These are phyloP conservation scores for Aspergillus fumigatus DNA, from an alignment of 2,329 filamentous ascomycete genomes.

Conservation along the genomic window DNA sequence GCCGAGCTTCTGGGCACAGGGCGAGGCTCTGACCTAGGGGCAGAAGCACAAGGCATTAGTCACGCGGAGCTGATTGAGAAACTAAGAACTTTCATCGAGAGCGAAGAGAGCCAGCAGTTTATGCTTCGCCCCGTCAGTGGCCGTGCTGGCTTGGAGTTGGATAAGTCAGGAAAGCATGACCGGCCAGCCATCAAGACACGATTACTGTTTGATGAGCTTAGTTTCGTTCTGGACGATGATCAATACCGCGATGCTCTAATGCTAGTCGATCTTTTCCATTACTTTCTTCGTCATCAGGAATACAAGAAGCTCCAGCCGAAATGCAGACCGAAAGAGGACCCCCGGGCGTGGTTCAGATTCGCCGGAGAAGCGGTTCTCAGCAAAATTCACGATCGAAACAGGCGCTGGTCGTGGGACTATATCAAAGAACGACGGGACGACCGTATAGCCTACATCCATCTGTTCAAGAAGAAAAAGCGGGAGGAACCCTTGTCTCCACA, in stretches of 20 bases:
- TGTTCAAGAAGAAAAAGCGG: constrained; percentile 92
- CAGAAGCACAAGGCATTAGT: constrained; percentile 54
- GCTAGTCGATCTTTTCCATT: constrained; percentile 98
- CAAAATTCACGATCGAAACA: constrained; percentile 93
- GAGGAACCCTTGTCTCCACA: constrained; percentile 62
- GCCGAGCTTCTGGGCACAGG: constrained; percentile 76
- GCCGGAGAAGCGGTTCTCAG: constrained; percentile 82
- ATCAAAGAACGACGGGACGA: constrained; percentile 91
- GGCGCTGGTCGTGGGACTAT: constrained; percentile 92
- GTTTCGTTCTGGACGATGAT: constrained; percentile 93
- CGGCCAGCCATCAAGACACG: constrained; percentile 85
- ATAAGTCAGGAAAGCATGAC: constrained; percentile 80
- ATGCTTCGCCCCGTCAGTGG: constrained; percentile 95
- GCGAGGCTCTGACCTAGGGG: constrained; percentile 61
- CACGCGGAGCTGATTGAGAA: constrained; percentile 73
- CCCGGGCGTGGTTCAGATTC: constrained; percentile 86
- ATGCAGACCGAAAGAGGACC: constrained; percentile 78
- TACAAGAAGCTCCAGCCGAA: constrained; percentile 92
- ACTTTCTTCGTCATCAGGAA: constrained; percentile 95
- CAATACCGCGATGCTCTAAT: constrained; percentile 97
- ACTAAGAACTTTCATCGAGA: constrained; percentile 76
- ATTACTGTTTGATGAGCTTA: constrained; percentile 92
- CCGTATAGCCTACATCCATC: constrained; percentile 77
- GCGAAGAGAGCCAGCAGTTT: constrained; percentile 76
- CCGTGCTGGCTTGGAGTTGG: constrained; percentile 87